Evolutionary conservation across 2,329 filamentous ascomycete species (phyloP).

Genomic region (Fusarium protoensiforme): DNA sequence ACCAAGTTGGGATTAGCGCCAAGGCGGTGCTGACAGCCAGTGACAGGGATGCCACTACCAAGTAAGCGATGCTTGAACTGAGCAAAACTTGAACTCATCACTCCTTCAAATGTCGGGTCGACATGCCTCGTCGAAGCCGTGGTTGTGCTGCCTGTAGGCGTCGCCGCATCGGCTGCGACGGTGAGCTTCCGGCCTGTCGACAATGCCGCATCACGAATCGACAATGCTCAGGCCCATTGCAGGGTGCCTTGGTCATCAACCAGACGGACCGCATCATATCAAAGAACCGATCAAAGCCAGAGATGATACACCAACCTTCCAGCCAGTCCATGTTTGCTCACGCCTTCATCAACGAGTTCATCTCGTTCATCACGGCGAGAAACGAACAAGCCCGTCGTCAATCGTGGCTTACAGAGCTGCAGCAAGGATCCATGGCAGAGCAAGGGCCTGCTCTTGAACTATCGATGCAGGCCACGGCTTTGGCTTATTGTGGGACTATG

Average conservation of each 20-base stretch:
- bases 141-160: background rate
- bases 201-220: background rate
- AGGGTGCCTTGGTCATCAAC: background rate
- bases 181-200: background rate
- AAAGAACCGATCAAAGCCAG: background rate
- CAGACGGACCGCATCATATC: background rate
- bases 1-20: background rate
- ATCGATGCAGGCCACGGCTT: background rate
- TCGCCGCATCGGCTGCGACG: background rate
- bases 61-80: background rate
- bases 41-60: background rate
- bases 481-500: background rate
- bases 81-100: background rate
- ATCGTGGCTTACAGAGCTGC: background rate
- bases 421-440: background rate
- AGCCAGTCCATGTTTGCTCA: background rate
- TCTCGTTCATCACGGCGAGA: background rate
- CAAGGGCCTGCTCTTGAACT: background rate
- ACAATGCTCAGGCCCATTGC: background rate
- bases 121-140: background rate
- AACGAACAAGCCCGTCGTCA: background rate
- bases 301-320: background rate
- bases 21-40: background rate
- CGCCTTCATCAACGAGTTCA: background rate
- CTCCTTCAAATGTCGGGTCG: background rate